Base-by-base conservation (phyloP, 495 filamentous ascomycete species). In the Xylaria flabelliformis region DNA sequence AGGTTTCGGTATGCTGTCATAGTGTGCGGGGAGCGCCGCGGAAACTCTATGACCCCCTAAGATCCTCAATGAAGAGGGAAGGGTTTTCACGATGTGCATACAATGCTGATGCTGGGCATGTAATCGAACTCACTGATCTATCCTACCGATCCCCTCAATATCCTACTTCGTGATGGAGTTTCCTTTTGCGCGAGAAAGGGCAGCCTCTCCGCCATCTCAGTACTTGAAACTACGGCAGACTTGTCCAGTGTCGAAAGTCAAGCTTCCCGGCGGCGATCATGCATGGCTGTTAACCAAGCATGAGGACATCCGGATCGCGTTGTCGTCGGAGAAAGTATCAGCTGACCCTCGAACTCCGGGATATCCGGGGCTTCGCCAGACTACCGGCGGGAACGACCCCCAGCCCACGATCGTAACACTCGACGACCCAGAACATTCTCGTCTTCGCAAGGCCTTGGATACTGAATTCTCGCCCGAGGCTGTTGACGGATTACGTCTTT, bases 261-360 rank as follows among this genome's bases (percentile, higher is more conserved):
- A 80, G 70, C 81, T 86, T 13, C 86, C 77, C 66, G 84, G 85
- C 73, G 83, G 80, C 19, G 80, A 78, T 15, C 42, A 73, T 5
- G 81, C 83, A 6, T 87, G 84, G 83, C 71, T 86, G 12, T 79
- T 83, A 19, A 80, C 82, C 29, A 84, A 85, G 77, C 78, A 87
- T 72, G 74, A 77, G 56, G 84, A 86, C 69, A 79, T 85, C 24
- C 81, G 80, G 69, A 73, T 71, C 61, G 83, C 84, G 4, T 77
- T 83, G 42, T 82, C 83, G 4, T 83, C 85, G 48, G 58, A 76
- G 26, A 75, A 81, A 44, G 71, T 84, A 12, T 83, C 82, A 21
- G 83, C 83, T 63, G 80, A 79, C 26, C 42, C 51, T 62, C 5
- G 13, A 24, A 36, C 56, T 9, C 80, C 82, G 3, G 84, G 85